These are phyloP conservation scores for Cinchona pubescens DNA, from an alignment of 257 asterid species.

Conservation along the genomic window DNA sequence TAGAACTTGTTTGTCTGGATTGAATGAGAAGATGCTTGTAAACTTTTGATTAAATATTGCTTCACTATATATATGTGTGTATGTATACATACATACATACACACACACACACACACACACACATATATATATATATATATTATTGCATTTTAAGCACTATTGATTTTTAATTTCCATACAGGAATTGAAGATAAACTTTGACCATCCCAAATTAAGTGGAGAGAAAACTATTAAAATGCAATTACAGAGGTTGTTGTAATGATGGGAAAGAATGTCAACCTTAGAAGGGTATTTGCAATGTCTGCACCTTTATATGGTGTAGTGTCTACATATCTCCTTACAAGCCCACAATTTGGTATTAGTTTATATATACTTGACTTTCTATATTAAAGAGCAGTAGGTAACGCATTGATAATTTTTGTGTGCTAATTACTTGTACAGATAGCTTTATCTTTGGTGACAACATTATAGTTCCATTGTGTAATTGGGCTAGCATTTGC, in stretches of 20 bases:
- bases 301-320: conserved; percentile 68
- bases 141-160: not conserved
- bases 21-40: not conserved
- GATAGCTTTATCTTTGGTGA: no score
- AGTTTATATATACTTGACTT: not conserved
- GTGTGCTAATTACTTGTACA: no score
- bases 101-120: no score
- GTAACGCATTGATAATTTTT: no score
- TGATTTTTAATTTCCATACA: conserved; percentile 25
- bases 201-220: conserved; percentile 85
- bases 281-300: conserved; percentile 72
- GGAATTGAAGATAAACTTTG: conserved; percentile 62
- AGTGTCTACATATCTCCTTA: conserved; percentile 78
- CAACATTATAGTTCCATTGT: no score
- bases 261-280: conserved; percentile 98
- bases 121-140: no score
- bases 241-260: conserved; percentile 86
- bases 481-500: not conserved
- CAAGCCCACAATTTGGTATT: conserved; percentile 88
- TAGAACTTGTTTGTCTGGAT: not conserved
- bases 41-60: conserved; percentile 12
- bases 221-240: conserved; percentile 68
- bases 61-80: conserved; percentile 13
- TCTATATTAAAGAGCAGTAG: not conserved
- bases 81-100: no score